Conservation (phyloP, 768 basidiomycete species). For the Leccinellum rugosiceps region DNA sequence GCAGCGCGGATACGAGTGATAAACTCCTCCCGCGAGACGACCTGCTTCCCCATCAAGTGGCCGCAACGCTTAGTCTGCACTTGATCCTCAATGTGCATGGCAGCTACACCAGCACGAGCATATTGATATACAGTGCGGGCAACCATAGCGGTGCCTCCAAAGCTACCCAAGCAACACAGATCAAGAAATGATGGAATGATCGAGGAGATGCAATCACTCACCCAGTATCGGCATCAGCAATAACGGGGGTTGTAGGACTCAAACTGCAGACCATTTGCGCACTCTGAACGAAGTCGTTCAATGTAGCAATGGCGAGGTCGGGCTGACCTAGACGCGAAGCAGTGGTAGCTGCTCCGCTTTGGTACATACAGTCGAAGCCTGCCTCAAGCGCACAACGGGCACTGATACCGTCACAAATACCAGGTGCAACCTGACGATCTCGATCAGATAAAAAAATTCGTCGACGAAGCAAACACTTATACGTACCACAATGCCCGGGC, state of each 20-base stretch:
- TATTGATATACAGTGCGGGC: slow-evolving; percentile 76
- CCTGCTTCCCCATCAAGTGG: slow-evolving; percentile 77
- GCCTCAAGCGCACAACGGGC: slow-evolving; percentile 78
- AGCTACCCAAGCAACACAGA: slow-evolving; percentile 29
- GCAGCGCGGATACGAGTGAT: slow-evolving; percentile 73
- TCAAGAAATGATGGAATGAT: slow-evolving; percentile 8
- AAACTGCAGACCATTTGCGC: slow-evolving; percentile 70
- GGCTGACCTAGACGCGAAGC: slow-evolving; percentile 76
- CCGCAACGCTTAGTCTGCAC: slow-evolving; percentile 80
- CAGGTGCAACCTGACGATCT: slow-evolving; percentile 58
- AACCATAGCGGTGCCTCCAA: slow-evolving; percentile 73
- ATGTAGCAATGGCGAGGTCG: slow-evolving; percentile 74
- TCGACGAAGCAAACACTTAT: not conserved
- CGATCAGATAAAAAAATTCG: not conserved
- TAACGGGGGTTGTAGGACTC: slow-evolving; percentile 63
- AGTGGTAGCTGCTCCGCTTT: slow-evolving; percentile 79
- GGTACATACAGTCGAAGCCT: slow-evolving; percentile 74
- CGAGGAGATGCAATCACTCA: slow-evolving; percentile 20
- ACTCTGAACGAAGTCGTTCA: slow-evolving; percentile 72
- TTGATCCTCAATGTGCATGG: slow-evolving; percentile 78
- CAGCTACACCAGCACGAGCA: slow-evolving; percentile 65
- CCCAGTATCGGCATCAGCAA: slow-evolving; percentile 82
- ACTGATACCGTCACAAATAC: slow-evolving; percentile 77
- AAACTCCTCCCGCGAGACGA: slow-evolving; percentile 76
- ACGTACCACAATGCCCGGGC: slow-evolving; percentile 75